These are phyloP conservation scores for Aureobasidium namibiae DNA, from an alignment of 2,329 filamentous ascomycete species.

Conservation along the genomic window DNA sequence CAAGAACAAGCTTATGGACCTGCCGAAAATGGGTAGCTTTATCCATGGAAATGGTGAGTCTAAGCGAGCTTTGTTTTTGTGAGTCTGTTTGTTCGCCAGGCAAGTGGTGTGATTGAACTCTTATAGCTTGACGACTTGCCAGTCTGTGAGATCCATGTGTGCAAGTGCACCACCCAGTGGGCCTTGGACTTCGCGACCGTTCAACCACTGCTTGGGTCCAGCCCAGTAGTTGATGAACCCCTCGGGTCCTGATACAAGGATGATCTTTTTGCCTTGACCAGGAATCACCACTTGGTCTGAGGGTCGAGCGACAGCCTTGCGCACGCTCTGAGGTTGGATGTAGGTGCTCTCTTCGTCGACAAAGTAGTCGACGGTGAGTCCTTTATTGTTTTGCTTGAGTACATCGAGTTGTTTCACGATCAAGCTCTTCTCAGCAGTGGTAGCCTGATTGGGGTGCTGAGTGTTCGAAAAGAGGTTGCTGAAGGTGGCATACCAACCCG, in stretches of 20 bases:
- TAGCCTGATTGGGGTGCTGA: neutral
- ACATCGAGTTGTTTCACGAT: slow-evolving; percentile 64
- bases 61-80: neutral
- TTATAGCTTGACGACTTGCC: slow-evolving; percentile 52
- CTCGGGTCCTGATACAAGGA: slow-evolving; percentile 85
- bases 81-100: neutral
- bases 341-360: slow-evolving; percentile 70
- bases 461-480: neutral
- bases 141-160: slow-evolving; percentile 48
- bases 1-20: neutral
- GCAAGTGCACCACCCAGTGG: slow-evolving; percentile 61
- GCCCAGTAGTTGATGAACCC: slow-evolving; percentile 79
- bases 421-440: slow-evolving; percentile 37
- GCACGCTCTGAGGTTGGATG: slow-evolving; percentile 42
- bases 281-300: slow-evolving; percentile 14
- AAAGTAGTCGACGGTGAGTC: slow-evolving; percentile 57
- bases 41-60: neutral
- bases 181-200: slow-evolving; percentile 67
- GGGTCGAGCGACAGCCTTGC: slow-evolving; percentile 17
- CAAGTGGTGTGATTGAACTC: neutral
- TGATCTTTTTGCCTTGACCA: slow-evolving; percentile 45
- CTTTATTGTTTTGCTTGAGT: slow-evolving; percentile 56
- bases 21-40: neutral
- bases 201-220: slow-evolving; percentile 68
- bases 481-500: slow-evolving; percentile 1